phyloP scores from a whole-genome alignment of 345 rosid genomes.

The Salix arbutifolia region DNA sequence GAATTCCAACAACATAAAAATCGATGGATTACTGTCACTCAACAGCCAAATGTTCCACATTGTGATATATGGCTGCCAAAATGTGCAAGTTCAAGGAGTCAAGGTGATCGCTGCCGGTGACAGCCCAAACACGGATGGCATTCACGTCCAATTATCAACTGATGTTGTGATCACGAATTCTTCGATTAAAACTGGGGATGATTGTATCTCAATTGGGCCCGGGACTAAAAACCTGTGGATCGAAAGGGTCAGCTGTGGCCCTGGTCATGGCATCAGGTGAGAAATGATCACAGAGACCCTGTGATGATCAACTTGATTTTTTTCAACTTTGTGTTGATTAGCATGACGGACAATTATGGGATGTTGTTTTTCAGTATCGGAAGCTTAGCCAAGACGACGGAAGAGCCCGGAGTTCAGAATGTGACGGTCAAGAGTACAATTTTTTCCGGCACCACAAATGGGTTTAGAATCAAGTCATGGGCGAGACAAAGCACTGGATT shows the following conservation, averaged over 20 bases:
- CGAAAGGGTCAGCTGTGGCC: background rate
- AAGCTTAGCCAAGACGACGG: background rate
- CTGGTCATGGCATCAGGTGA: constrained; percentile 11
- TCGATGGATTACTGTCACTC: constrained; percentile 3
- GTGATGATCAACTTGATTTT: background rate
- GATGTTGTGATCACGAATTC: background rate
- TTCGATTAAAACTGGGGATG: background rate
- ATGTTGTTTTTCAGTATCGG: constrained; percentile 5
- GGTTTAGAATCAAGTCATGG: constrained; percentile 14
- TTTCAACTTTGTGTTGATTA: background rate
- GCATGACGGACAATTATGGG: background rate
- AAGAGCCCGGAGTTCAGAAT: constrained; percentile 3
- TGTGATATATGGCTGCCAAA: constrained; percentile 2
- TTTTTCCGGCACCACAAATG: background rate
- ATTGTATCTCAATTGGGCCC: constrained; percentile 13
- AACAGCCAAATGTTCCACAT: constrained; percentile 9
- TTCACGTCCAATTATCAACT: constrained; percentile 5
- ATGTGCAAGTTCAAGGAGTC: background rate
- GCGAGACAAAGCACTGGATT: background rate
- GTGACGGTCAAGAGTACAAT: background rate
- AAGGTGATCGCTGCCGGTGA: constrained; percentile 4
- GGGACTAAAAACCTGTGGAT: constrained; percentile 7
- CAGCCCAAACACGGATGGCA: constrained; percentile 13
- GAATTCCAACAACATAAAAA: constrained; percentile 8
- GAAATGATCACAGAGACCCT: background rate